A percentile compares a stretch with the other conserved stretches of the same genome.
Evolutionary conservation across 2,329 filamentous ascomycete genomes (phyloP).

Genomic region (Truncatella angustata): DNA sequence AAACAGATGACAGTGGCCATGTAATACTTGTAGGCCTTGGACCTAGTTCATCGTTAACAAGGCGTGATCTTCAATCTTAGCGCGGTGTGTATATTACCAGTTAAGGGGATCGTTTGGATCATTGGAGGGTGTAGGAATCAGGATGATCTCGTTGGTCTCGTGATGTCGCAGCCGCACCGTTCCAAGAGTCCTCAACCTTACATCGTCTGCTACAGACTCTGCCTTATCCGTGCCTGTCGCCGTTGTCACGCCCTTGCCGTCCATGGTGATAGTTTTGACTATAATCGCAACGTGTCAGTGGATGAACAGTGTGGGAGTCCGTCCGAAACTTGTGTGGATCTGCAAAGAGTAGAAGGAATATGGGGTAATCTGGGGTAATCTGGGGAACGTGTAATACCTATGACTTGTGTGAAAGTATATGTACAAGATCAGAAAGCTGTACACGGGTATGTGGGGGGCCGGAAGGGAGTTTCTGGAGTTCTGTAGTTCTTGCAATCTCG

Average conservation of each 20-base stretch:
- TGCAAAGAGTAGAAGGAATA: background rate
- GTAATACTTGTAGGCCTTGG: slow-evolving; percentile 46
- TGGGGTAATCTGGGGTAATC: slow-evolving; percentile 1
- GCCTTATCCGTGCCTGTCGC: background rate
- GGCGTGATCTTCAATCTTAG: background rate
- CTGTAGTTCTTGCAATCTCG: background rate
- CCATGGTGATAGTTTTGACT: slow-evolving; percentile 7
- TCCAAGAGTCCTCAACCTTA: slow-evolving; percentile 31
- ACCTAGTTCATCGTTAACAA: slow-evolving; percentile 26
- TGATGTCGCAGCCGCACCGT: slow-evolving; percentile 40
- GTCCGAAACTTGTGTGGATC: background rate
- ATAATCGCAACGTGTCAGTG: background rate
- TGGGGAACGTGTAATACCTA: background rate
- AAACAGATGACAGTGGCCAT: slow-evolving; percentile 47
- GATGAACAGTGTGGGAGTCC: background rate
- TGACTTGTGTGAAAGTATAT: background rate
- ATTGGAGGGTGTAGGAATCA: slow-evolving; percentile 29
- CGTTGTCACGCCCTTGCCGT: background rate
- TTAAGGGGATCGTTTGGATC: slow-evolving; percentile 37
- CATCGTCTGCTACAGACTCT: slow-evolving; percentile 4
- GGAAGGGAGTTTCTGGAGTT: background rate
- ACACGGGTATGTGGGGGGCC: slow-evolving; percentile 4
- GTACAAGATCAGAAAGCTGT: background rate
- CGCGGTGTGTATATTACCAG: slow-evolving; percentile 18
- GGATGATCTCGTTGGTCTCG: slow-evolving; percentile 36